These are phyloP conservation scores for Elsinoe australis DNA, from an alignment of 2,329 filamentous ascomycete genomes.

Conservation along the genomic window DNA sequence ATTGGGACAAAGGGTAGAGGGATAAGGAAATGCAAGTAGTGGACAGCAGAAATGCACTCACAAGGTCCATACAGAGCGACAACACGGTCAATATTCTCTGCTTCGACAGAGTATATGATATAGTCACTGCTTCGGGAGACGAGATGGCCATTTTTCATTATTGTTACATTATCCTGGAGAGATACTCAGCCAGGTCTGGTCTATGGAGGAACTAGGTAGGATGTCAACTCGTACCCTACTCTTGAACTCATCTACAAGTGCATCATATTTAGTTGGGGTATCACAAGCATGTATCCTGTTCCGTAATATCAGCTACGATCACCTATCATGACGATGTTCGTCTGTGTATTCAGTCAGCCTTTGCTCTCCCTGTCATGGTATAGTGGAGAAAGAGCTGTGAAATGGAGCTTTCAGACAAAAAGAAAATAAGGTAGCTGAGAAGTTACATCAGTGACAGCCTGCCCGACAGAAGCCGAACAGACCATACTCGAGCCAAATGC, in stretches of 20 bases:
- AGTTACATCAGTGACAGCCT: slow-evolving; percentile 92
- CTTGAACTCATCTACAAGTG: slow-evolving; percentile 70
- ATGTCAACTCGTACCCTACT: slow-evolving; percentile 64
- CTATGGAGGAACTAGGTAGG: slow-evolving; percentile 33
- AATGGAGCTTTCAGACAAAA: slow-evolving; percentile 64
- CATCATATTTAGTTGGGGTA: slow-evolving; percentile 77
- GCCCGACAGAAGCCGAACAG: slow-evolving; percentile 47
- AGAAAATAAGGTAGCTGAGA: slow-evolving; percentile 94
- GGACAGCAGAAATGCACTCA: slow-evolving; percentile 49
- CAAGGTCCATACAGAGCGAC: slow-evolving; percentile 87
- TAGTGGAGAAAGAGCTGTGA: neutral
- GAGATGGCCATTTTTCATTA: slow-evolving; percentile 87
- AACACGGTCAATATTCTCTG: slow-evolving; percentile 77
- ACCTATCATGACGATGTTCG: neutral
- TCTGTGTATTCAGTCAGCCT: slow-evolving; percentile 10
- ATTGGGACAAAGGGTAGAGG: neutral
- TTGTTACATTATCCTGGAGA: slow-evolving; percentile 68
- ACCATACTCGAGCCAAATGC: slow-evolving; percentile 99
- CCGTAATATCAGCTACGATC: slow-evolving; percentile 24
- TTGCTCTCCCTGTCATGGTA: neutral
- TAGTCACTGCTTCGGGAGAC: slow-evolving; percentile 96
- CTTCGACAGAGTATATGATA: slow-evolving; percentile 98
- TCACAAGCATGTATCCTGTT: slow-evolving; percentile 93
- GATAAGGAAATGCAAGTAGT: no score
- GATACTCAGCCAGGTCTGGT: slow-evolving; percentile 37